phyloP scores from a whole-genome alignment of 345 rosid genomes.

The Arabidopsis suecica region DNA sequence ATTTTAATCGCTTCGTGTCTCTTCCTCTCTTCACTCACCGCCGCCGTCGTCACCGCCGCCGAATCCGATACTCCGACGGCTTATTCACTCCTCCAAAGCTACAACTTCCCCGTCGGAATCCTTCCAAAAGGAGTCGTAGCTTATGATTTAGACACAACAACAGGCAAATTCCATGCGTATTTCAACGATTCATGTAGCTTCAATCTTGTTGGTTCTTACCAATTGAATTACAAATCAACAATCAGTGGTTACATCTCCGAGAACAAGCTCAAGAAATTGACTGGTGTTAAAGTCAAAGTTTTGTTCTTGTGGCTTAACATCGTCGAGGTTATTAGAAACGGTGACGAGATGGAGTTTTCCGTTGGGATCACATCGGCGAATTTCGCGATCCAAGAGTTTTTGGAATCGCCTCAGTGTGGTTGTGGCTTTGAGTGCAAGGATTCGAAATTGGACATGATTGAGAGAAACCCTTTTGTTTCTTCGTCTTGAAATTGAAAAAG shows the following conservation, averaged over 20 bases:
- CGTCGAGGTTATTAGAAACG: conserved; percentile 74
- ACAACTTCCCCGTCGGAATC: conserved; percentile 80
- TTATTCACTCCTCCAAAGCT: conserved; percentile 68
- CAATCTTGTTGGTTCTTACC: conserved; percentile 88
- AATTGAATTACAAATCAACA: conserved; percentile 72
- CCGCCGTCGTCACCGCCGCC: conserved; percentile 31
- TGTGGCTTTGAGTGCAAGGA: conserved; percentile 80
- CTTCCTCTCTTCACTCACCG: conserved; percentile 46
- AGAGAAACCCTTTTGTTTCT: conserved; percentile 54
- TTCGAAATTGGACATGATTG: conserved; percentile 48
- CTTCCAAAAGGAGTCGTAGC: conserved; percentile 71
- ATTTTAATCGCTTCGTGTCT: conserved; percentile 31
- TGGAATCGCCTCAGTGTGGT: conserved; percentile 88
- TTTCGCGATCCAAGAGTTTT: conserved; percentile 77
- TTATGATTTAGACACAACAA: conserved; percentile 69
- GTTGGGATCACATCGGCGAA: conserved; percentile 91
- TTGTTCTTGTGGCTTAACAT: conserved; percentile 90
- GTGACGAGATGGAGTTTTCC: conserved; percentile 72
- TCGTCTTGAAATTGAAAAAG: conserved; percentile 51
- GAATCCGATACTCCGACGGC: conserved; percentile 51
- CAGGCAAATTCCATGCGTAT: conserved; percentile 69
- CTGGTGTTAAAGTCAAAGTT: conserved; percentile 87
- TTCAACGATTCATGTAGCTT: conserved; percentile 74
- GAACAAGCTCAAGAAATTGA: conserved; percentile 60
- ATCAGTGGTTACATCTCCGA: conserved; percentile 77